Conservation (phyloP, 1,139 yeast genomes). For the Kodamaea alishanica region DNA sequence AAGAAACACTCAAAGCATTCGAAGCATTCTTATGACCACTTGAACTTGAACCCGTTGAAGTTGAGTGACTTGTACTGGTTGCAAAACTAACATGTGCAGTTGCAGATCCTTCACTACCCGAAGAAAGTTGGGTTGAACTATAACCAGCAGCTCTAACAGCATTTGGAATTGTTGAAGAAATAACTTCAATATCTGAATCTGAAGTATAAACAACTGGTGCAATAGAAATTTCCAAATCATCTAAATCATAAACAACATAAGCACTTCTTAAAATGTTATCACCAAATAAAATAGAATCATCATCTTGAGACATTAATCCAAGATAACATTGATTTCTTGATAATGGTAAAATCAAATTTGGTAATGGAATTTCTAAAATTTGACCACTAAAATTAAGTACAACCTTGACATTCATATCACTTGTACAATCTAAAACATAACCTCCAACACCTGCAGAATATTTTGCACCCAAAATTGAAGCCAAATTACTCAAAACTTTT, state of each 20-base stretch:
- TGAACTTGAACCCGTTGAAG: not conserved
- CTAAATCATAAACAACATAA: conserved; percentile 76
- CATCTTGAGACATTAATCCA: conserved; percentile 26
- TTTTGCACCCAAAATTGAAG: conserved; percentile 26
- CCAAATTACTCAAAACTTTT: conserved; percentile 25
- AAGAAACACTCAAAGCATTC: not conserved
- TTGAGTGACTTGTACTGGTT: conserved; percentile 3
- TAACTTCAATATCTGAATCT: conserved; percentile 42
- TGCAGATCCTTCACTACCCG: conserved; percentile 9
- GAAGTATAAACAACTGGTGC: conserved; percentile 54
- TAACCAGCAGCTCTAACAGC: conserved; percentile 40
- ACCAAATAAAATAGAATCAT: conserved; percentile 45
- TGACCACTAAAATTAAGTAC: conserved; percentile 53
- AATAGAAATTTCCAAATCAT: conserved; percentile 56
- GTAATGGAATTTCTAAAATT: conserved; percentile 43
- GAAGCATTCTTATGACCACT: not conserved
- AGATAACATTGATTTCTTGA: conserved; percentile 23
- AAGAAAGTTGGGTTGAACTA: conserved; percentile 22
- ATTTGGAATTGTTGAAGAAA: conserved; percentile 41
- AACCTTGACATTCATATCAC: conserved; percentile 18
- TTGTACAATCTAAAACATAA: conserved; percentile 27
- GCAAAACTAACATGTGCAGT: conserved; percentile 8
- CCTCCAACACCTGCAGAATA: conserved; percentile 28
- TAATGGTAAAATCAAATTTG: conserved; percentile 25
- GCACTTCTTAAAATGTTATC: conserved; percentile 72